Conservation (phyloP, 371 early-diverging fungal genomes). For the Syncephalastrum sp. region DNA sequence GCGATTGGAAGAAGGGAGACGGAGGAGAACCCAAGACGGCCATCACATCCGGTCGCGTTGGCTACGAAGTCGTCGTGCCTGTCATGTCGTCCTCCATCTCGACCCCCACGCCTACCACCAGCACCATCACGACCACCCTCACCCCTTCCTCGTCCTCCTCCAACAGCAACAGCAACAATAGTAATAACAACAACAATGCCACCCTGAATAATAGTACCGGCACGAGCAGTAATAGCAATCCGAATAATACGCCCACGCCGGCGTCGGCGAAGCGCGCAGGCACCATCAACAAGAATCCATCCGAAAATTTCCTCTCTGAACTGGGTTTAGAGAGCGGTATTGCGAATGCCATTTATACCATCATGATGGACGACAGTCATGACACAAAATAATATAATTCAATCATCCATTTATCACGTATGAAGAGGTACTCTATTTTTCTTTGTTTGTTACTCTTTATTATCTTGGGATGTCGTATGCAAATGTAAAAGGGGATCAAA, state of each 20-base stretch:
- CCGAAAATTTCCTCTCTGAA: conserved; percentile 38
- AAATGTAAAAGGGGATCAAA: neutral
- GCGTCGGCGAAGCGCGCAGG: conserved; percentile 16
- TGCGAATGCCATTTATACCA: conserved; percentile 49
- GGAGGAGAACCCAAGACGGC: conserved; percentile 21
- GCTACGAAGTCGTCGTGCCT: conserved; percentile 43
- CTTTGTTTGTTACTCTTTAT: conserved; percentile 8
- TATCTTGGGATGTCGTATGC: conserved; percentile 17
- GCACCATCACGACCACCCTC: conserved; percentile 1
- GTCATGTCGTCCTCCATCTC: conserved; percentile 45
- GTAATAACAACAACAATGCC: conserved; percentile 8
- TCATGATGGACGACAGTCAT: conserved; percentile 30
- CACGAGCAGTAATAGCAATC: conserved; percentile 7
- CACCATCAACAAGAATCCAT: conserved; percentile 19
- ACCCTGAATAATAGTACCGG: conserved; percentile 1
- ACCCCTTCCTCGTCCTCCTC: neutral
- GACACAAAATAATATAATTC: conserved; percentile 11
- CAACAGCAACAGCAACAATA: conserved; percentile 1
- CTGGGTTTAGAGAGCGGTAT: conserved; percentile 46
- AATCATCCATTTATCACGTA: neutral
- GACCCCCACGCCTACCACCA: conserved; percentile 30
- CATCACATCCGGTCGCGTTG: conserved; percentile 41
- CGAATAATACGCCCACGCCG: conserved; percentile 10
- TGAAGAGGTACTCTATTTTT: neutral
- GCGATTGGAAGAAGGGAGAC: conserved; percentile 7